These are phyloP conservation scores for Takashimella koratensis DNA, from an alignment of 1,284 basidiomycete species.

Conservation along the genomic window DNA sequence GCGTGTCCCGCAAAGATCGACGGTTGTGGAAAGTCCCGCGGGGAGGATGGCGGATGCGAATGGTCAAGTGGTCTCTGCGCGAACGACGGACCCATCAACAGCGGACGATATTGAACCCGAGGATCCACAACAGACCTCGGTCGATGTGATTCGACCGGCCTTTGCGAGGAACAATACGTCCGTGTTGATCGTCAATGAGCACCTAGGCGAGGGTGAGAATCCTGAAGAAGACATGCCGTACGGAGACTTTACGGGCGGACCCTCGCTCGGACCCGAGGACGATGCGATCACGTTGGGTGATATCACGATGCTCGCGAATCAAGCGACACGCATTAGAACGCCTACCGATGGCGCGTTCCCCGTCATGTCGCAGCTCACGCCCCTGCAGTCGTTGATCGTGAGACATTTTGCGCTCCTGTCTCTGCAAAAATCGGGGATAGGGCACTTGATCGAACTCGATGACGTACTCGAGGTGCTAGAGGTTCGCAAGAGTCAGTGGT, in stretches of 20 bases:
- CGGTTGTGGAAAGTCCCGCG: conserved; percentile 91
- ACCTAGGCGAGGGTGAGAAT: conserved; percentile 25
- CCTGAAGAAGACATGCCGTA: conserved; percentile 16
- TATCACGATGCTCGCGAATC: conserved; percentile 86
- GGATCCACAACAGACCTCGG: conserved; percentile 8
- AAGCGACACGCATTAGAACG: conserved; percentile 60
- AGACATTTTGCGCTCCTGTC: conserved; percentile 86
- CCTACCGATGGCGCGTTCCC: conserved; percentile 58
- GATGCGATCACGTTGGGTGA: conserved; percentile 94
- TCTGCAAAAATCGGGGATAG: conserved; percentile 70
- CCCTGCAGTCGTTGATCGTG: conserved; percentile 82
- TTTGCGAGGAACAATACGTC: conserved; percentile 79
- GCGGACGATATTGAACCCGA: neutral
- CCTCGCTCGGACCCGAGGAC: conserved; percentile 51
- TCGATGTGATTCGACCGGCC: conserved; percentile 62
- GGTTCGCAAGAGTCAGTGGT: conserved; percentile 88
- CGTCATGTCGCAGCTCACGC: conserved; percentile 76
- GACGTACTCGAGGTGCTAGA: conserved; percentile 93
- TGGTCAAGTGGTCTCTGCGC: conserved; percentile 48
- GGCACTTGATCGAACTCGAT: conserved; percentile 80
- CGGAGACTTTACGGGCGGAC: conserved; percentile 17
- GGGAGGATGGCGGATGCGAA: conserved; percentile 75
- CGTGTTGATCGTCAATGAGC: conserved; percentile 85
- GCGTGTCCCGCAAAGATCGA: conserved; percentile 86
- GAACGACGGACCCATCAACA: conserved; percentile 3